A percentile compares a stretch with the other conserved stretches of the same genome.
phyloP scores from a whole-genome alignment of 495 filamentous ascomycete species.

The Cercophora scortea region DNA sequence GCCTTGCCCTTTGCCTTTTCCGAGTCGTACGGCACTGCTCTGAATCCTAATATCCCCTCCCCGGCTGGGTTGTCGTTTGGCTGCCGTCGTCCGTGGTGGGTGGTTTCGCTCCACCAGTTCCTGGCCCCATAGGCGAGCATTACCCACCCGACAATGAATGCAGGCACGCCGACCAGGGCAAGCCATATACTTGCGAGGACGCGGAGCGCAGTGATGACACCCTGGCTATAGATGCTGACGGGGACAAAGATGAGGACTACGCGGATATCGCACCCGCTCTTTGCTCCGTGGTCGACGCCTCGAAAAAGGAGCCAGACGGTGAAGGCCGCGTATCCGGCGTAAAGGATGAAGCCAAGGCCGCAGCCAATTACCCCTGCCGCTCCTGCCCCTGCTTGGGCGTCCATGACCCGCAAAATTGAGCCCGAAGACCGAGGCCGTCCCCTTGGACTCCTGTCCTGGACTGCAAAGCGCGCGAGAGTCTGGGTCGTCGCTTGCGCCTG shows the following conservation, averaged over 20 bases:
- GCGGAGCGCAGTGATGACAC: conserved; percentile 3
- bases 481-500: conserved; percentile 7
- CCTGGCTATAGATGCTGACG: conserved; percentile 6
- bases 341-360: conserved; percentile 3
- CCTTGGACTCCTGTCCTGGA: background rate
- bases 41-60: background rate
- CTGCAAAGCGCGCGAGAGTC: conserved; percentile 4
- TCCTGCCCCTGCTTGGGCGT: background rate
- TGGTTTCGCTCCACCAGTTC: background rate
- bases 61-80: too few species aligned
- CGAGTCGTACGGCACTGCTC: conserved; percentile 1
- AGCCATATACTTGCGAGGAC: conserved; percentile 6
- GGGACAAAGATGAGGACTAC: conserved; percentile 7
- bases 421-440: background rate
- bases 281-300: conserved; percentile 1
- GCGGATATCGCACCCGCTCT: conserved; percentile 2
- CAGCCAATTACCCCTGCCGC: background rate
- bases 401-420: background rate
- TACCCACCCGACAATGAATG: background rate
- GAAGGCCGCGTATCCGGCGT: conserved; percentile 6
- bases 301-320: conserved; percentile 10
- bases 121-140: background rate
- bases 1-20: conserved; percentile 8
- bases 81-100: background rate
- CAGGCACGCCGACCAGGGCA: conserved; percentile 1